A percentile compares a stretch with the other conserved stretches of the same genome.
Conservation (phyloP, 2,329 filamentous ascomycete species). For the Paecilomyces sp. region DNA sequence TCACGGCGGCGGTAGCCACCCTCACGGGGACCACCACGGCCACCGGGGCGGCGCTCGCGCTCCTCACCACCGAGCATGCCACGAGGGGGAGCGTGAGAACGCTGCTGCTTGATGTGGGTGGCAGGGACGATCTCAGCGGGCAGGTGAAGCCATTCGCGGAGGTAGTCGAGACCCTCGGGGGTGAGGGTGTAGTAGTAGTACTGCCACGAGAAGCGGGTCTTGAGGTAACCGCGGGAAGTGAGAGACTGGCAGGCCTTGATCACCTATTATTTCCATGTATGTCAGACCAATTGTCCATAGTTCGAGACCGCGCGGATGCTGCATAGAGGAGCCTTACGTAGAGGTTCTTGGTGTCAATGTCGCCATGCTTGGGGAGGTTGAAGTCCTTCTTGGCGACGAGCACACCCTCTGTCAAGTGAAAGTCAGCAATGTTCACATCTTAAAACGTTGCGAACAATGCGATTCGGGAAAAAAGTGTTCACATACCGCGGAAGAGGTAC, state of each 20-base stretch:
- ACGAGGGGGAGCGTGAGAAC: slow-evolving; percentile 93
- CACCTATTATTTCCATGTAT: slow-evolving; percentile 43
- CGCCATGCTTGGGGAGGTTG: slow-evolving; percentile 94
- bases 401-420: slow-evolving; percentile 53
- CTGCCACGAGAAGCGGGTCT: slow-evolving; percentile 99
- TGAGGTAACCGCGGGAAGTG: slow-evolving; percentile 95
- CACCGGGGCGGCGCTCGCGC: slow-evolving; percentile 74
- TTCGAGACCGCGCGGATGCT: background rate
- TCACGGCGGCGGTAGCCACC: slow-evolving; percentile 86
- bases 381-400: slow-evolving; percentile 99
- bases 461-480: slow-evolving; percentile 9
- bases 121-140: slow-evolving; percentile 98
- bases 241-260: slow-evolving; percentile 99
- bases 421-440: slow-evolving; percentile 7
- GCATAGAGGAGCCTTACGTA: slow-evolving; percentile 49
- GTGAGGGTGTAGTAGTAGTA: slow-evolving; percentile 99
- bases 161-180: slow-evolving; percentile 99
- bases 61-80: slow-evolving; percentile 93
- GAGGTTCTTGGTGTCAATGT: slow-evolving; percentile 99
- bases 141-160: slow-evolving; percentile 99
- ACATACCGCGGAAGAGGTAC: slow-evolving; percentile 90
- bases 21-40: slow-evolving; percentile 70
- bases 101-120: slow-evolving; percentile 99
- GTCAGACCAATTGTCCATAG: slow-evolving; percentile 5
- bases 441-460: background rate